Percentiles rank a stretch among this genome's conserved stretches.
phyloP scores from a whole-genome alignment of 2,329 filamentous ascomycete species.

The Trichoderma koningiopsis region DNA sequence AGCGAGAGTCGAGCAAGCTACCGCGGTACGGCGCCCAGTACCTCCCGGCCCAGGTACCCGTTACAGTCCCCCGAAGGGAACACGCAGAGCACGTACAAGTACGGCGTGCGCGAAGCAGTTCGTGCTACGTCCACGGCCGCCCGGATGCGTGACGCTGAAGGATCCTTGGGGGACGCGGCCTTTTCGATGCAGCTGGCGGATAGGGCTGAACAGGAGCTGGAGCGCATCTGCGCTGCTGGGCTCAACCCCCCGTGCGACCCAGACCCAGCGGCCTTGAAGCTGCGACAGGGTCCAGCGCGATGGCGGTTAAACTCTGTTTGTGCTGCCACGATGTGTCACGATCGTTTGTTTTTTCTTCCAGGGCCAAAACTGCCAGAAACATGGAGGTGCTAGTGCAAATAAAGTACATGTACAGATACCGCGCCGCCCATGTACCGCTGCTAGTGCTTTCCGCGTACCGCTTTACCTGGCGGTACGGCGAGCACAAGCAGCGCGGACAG shows the following conservation, averaged over 20 bases:
- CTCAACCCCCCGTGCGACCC: background rate
- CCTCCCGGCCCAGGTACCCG: background rate
- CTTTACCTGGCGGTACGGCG: background rate
- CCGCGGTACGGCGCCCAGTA: background rate
- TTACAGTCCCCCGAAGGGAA: background rate
- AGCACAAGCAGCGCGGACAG: background rate
- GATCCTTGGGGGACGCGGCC: background rate
- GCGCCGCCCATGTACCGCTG: background rate
- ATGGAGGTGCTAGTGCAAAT: background rate
- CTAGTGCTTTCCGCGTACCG: background rate
- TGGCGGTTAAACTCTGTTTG: background rate
- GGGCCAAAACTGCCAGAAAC: background rate
- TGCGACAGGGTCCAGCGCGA: background rate
- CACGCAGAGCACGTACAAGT: background rate
- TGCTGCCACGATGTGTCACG: background rate
- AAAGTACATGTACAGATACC: background rate
- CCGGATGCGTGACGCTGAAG: background rate
- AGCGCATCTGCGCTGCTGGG: background rate
- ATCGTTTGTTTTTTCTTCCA: background rate
- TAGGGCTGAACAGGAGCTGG: conserved; percentile 2
- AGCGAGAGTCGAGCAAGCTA: background rate
- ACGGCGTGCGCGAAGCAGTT: background rate
- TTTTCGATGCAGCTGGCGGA: background rate
- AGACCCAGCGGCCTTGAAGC: background rate
- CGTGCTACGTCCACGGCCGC: background rate